These are phyloP conservation scores for Eremochloa ophiuroides DNA, from an alignment of 176 grass and related monocot genomes.

Conservation along the genomic window DNA sequence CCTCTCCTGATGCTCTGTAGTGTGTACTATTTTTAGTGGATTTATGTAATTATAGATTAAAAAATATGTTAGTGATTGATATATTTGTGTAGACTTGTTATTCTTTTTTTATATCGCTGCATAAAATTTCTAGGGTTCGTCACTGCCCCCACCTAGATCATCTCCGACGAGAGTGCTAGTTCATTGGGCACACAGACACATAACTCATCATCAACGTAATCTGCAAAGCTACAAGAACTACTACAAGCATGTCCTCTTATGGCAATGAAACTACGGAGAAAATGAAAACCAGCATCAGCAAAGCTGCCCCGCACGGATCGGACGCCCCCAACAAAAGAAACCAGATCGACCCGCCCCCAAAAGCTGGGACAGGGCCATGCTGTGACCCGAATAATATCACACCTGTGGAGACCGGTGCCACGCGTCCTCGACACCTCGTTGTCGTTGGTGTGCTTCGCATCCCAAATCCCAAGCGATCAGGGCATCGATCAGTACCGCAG, in stretches of 20 bases:
- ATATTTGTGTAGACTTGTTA: too few relatives aligned
- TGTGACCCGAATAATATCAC: slow-evolving; percentile 31
- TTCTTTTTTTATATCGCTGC: too few relatives aligned
- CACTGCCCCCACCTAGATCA: too few relatives aligned
- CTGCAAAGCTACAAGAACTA: not conserved
- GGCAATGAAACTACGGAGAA: not conserved
- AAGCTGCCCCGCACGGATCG: not conserved
- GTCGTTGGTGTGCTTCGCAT: not conserved
- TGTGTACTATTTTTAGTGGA: too few relatives aligned
- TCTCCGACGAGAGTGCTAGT: not conserved
- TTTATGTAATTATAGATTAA: too few relatives aligned
- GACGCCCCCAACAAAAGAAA: slow-evolving; percentile 7
- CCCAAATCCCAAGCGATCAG: too few relatives aligned
- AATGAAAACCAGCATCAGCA: not conserved
- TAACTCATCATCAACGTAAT: not conserved
- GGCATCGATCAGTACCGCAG: not conserved
- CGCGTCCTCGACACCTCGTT: not conserved
- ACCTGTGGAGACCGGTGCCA: not conserved
- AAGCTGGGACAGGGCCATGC: slow-evolving; percentile 34
- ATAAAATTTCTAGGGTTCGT: too few relatives aligned
- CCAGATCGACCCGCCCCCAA: slow-evolving; percentile 30
- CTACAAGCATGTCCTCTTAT: not conserved
- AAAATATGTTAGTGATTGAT: too few relatives aligned
- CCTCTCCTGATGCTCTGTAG: too few relatives aligned
- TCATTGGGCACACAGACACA: not conserved